Conservation (phyloP, 2,329 filamentous ascomycete species). For the Pseudogymnoascus destructans region DNA sequence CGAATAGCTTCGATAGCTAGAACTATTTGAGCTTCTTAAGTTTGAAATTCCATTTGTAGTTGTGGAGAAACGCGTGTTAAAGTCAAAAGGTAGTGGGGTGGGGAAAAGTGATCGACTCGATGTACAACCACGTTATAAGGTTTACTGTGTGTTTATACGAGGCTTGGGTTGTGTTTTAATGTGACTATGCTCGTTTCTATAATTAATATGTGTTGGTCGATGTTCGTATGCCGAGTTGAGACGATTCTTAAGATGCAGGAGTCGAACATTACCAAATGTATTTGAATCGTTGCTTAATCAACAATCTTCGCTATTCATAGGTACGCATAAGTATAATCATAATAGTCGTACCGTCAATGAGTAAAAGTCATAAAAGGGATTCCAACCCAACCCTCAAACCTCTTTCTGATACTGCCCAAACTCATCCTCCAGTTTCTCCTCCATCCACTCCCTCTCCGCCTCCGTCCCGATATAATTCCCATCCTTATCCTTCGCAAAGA, state of each 20-base stretch:
- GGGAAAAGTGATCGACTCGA: too few species aligned
- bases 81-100: too few species aligned
- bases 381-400: neutral
- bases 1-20: too few species aligned
- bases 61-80: too few species aligned
- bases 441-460: conserved; percentile 21
- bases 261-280: neutral
- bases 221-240: neutral
- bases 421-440: conserved; percentile 21
- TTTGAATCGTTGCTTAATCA: neutral
- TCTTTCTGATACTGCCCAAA: conserved; percentile 19
- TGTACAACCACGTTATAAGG: neutral
- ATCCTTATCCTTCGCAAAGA: conserved; percentile 21
- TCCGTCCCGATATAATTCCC: conserved; percentile 23
- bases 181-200: neutral
- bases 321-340: neutral
- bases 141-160: neutral
- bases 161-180: neutral
- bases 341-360: neutral
- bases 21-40: too few species aligned
- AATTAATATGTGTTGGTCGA: neutral
- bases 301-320: neutral
- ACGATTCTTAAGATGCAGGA: neutral
- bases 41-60: too few species aligned
- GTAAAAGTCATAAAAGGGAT: neutral